Evolutionary conservation across 2,329 filamentous ascomycete genomes (phyloP), one percentile per base, ranked within the genome.

Genomic region (Hymenoscyphus scutula): DNA sequence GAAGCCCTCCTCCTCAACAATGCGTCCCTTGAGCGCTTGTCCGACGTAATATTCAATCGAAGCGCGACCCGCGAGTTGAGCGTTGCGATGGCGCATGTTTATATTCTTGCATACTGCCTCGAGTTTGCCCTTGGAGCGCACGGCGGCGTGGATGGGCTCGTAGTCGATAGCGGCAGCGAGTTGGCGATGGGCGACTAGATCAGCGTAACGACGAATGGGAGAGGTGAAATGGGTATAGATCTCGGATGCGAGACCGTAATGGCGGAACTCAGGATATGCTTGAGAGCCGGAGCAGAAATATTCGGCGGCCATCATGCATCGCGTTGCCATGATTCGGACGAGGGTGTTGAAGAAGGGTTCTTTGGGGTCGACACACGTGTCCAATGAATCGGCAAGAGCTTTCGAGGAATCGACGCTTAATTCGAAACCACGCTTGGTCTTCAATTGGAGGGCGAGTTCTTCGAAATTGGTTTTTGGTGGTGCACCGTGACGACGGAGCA

Each of bases 211-310:
- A 63, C 95, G 90, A 74, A 99, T 99, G 3, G 95, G 96, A 3
- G 91, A 96, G 0, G 95, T 99, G 78, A 99, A 99, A 77, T 99
- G 95, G 1, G 95, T 99, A 80, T 99, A 99, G 75, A 99, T 99
- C 72, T 96, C 91, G 3, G 90, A 92, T 0, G 96, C 96, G 38
- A 99, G 87, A 69, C 95, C 95, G 77, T 99, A 99, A 79, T 99
- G 96, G 59, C 92, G 87, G 83, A 97, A 99, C 75, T 98, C 95
- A 0, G 92, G 89, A 75, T 95, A 94, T 0, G 93, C 87, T 75
- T 97, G 92, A 6, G 92, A 93, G 64, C 95, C 95, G 0, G 94
- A 91, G 78, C 91, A 95, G 78, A 99, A 99, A 79, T 99, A 99
- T 78, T 99, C 95, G 65, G 95, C 95, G 60, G 92, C 95, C 82